Percentiles rank a stretch among this genome's conserved stretches.
Conservation (phyloP, 2,329 filamentous ascomycete genomes). For the Venturia oleaginea region DNA sequence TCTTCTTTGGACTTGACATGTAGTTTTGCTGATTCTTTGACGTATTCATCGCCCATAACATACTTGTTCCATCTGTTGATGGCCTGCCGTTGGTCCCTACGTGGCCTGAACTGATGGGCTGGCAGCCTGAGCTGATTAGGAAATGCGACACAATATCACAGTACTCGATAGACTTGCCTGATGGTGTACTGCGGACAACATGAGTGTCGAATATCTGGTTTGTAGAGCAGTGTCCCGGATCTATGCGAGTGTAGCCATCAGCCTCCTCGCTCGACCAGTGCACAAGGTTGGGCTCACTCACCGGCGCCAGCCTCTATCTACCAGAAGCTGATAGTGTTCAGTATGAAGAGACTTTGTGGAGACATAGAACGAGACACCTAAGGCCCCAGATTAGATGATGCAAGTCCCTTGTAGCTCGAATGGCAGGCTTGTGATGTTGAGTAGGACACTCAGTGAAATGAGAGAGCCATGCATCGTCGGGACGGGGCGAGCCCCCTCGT, state of each 20-base stretch:
- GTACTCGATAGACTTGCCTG: conserved; percentile 28
- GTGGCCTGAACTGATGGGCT: conserved; percentile 53
- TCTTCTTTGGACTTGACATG: conserved; percentile 59
- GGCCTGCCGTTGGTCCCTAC: conserved; percentile 64
- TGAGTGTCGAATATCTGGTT: conserved; percentile 66
- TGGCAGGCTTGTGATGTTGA: neutral
- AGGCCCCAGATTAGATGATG: conserved; percentile 1
- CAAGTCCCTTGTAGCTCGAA: neutral
- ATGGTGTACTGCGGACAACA: conserved; percentile 92
- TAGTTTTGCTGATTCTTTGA: conserved; percentile 52
- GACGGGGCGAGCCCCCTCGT: neutral
- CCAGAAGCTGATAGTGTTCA: conserved; percentile 59
- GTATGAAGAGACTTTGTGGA: conserved; percentile 52
- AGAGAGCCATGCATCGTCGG: neutral
- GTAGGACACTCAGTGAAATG: neutral
- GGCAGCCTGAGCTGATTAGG: conserved; percentile 44
- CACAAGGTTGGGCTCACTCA: conserved; percentile 35
- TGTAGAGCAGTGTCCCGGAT: conserved; percentile 58
- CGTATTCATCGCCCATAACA: conserved; percentile 60
- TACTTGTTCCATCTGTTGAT: conserved; percentile 68
- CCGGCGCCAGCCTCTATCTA: conserved; percentile 71
- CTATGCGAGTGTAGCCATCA: conserved; percentile 20
- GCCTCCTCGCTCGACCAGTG: neutral
- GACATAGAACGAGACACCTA: conserved; percentile 67
- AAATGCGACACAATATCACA: neutral